A percentile compares a stretch with the other conserved stretches of the same genome.
phyloP scores from a whole-genome alignment of 768 basidiomycete genomes.

The Pleurotus pulmonarius region DNA sequence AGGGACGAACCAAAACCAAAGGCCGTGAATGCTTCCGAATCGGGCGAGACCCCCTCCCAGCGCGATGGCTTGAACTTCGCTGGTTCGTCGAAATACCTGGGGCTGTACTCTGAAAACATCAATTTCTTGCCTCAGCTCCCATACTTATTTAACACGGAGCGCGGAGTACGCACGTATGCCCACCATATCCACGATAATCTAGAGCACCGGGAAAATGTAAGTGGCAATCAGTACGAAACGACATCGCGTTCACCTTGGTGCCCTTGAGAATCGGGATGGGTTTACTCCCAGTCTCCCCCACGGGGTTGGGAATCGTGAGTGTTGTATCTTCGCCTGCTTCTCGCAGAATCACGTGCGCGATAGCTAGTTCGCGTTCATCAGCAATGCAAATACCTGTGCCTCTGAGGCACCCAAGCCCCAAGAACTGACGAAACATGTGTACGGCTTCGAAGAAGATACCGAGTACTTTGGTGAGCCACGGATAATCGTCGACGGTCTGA shows the following conservation, averaged over 20 bases:
- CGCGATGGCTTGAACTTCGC: no score
- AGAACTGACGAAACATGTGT: slow-evolving; percentile 40
- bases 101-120: no score
- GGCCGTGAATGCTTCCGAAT: no score
- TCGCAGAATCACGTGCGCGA: slow-evolving; percentile 36
- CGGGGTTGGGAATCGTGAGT: slow-evolving; percentile 35
- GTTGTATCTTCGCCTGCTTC: slow-evolving; percentile 40
- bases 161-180: slow-evolving; percentile 39
- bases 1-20: no score
- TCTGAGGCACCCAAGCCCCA: no score
- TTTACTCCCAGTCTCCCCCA: slow-evolving; percentile 32
- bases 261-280: slow-evolving; percentile 38
- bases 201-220: no score
- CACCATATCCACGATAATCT: slow-evolving; percentile 39
- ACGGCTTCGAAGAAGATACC: slow-evolving; percentile 40
- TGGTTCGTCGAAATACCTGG: no score
- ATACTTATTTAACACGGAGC: not conserved
- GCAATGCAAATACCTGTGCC: no score
- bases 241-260: slow-evolving; percentile 17
- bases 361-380: slow-evolving; percentile 21
- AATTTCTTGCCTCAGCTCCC: no score
- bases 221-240: no score
- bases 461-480: slow-evolving; percentile 36
- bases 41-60: no score
- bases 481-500: slow-evolving; percentile 37